phyloP scores from a whole-genome alignment of 306 rosid species.

The Quercus glauca region DNA sequence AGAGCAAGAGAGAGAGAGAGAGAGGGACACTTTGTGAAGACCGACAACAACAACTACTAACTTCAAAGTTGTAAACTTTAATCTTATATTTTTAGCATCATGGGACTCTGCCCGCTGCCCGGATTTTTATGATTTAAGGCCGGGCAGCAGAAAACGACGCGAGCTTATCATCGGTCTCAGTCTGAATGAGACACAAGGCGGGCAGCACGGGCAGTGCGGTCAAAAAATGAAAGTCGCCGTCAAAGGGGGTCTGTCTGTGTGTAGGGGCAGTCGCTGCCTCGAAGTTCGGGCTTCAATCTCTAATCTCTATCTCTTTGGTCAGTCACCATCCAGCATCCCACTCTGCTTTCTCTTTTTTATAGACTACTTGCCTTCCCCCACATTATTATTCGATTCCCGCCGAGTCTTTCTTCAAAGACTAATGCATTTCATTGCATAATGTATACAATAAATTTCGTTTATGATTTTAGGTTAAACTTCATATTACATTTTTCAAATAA shows the following conservation, averaged over 20 bases:
- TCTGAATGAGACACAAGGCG: conserved; percentile 1
- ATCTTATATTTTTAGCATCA: too few species aligned
- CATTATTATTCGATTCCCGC: conserved; percentile 17
- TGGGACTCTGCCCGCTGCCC: not conserved
- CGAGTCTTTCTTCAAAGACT: conserved; percentile 20
- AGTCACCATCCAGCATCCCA: conserved; percentile 10
- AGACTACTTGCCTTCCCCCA: not conserved
- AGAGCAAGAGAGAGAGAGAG: conserved; percentile 35
- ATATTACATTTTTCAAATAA: too few species aligned
- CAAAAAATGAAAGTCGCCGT: conserved; percentile 37
- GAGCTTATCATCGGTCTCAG: conserved; percentile 12
- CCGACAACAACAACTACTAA: conserved; percentile 1
- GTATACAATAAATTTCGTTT: too few species aligned
- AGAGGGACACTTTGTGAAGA: conserved; percentile 25
- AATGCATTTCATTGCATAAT: not conserved
- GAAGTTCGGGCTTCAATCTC: conserved; percentile 35
- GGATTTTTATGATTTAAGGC: not conserved
- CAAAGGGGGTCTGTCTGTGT: conserved; percentile 13
- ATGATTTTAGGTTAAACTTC: too few species aligned
- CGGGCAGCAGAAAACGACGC: conserved; percentile 61
- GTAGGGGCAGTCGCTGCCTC: conserved; percentile 37
- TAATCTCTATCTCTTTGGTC: conserved; percentile 12
- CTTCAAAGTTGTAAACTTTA: not conserved
- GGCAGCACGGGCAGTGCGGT: conserved; percentile 54
- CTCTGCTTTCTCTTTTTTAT: conserved; percentile 8